Evolutionary conservation across 768 basidiomycete genomes (phyloP).

Genomic region (Termitomyces sp.): DNA sequence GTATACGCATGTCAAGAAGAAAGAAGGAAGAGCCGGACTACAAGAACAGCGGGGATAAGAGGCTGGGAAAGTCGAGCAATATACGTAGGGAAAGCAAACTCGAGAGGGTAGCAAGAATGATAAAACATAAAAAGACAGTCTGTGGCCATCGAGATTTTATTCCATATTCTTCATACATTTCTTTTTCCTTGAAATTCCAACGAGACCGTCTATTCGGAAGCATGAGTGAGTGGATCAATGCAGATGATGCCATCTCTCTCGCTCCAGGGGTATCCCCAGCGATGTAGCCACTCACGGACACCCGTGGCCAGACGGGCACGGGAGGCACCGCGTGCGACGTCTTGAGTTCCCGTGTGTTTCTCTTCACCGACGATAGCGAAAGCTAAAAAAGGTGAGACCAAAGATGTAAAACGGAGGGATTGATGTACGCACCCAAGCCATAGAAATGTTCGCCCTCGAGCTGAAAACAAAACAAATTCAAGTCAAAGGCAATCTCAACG

Average conservation of each 20-base stretch:
- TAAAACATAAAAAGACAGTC: not conserved
- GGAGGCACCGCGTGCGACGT: conserved; percentile 73
- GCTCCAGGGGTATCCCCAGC: conserved; percentile 96
- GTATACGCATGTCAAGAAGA: not conserved
- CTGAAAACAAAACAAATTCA: conserved; percentile 29
- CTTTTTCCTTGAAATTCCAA: not conserved
- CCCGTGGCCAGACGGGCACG: conserved; percentile 80
- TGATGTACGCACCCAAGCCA: conserved; percentile 59
- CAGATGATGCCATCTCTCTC: conserved; percentile 89
- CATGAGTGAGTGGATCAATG: conserved; percentile 80
- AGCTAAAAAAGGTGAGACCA: conserved; percentile 34
- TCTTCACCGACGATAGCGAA: conserved; percentile 93
- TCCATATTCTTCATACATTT: conserved; percentile 1
- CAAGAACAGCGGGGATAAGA: not conserved
- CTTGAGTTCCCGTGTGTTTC: conserved; percentile 93
- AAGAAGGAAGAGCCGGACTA: too few species aligned
- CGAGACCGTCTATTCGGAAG: conserved; percentile 28
- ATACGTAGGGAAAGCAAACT: not conserved
- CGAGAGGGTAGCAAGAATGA: not conserved
- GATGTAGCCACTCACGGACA: conserved; percentile 86
- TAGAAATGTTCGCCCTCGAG: conserved; percentile 85
- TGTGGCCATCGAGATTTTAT: not conserved
- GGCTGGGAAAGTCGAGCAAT: not conserved
- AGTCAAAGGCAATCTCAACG: not conserved
- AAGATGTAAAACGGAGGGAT: not conserved